phyloP scores from a whole-genome alignment of 805 yeast genomes.

The Suhomyces sp. region DNA sequence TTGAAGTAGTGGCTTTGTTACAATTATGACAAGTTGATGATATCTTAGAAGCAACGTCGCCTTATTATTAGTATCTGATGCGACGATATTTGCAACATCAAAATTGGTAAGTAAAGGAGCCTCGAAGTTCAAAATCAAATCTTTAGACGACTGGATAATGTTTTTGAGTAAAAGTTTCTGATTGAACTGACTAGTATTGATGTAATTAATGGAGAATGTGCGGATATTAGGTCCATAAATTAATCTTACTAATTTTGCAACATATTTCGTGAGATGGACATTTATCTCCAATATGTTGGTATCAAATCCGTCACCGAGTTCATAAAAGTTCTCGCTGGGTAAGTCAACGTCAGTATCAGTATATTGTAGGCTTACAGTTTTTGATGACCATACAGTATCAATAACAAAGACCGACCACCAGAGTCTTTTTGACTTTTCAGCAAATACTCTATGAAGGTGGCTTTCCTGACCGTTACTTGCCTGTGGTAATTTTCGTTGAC shows the following conservation, averaged over 20 bases:
- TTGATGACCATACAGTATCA: constrained; percentile 41
- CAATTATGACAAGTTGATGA: constrained; percentile 32
- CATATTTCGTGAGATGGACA: constrained; percentile 40
- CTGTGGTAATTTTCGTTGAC: constrained; percentile 21
- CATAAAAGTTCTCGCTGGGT: constrained; percentile 33
- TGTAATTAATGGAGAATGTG: constrained; percentile 39
- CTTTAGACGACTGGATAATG: constrained; percentile 27
- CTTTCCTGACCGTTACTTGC: constrained; percentile 4
- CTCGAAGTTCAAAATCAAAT: constrained; percentile 34
- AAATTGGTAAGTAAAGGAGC: constrained; percentile 25
- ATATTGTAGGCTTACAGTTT: constrained; percentile 41
- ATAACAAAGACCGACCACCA: constrained; percentile 45
- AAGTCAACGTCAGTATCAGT: constrained; percentile 44
- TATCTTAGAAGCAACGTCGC: constrained; percentile 36
- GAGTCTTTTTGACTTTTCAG: constrained; percentile 35
- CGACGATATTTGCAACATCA: constrained; percentile 19
- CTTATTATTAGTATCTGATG: constrained; percentile 25
- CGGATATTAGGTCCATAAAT: constrained; percentile 43
- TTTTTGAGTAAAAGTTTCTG: constrained; percentile 33
- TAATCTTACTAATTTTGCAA: constrained; percentile 33
- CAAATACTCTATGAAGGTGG: constrained; percentile 5
- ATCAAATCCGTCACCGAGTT: constrained; percentile 31
- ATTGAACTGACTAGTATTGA: constrained; percentile 41
- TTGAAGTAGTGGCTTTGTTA: constrained; percentile 35
- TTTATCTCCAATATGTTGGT: constrained; percentile 31